These are phyloP conservation scores for Diversispora eburnea DNA, from an alignment of 192 early-diverging fungal species.

Conservation along the genomic window DNA sequence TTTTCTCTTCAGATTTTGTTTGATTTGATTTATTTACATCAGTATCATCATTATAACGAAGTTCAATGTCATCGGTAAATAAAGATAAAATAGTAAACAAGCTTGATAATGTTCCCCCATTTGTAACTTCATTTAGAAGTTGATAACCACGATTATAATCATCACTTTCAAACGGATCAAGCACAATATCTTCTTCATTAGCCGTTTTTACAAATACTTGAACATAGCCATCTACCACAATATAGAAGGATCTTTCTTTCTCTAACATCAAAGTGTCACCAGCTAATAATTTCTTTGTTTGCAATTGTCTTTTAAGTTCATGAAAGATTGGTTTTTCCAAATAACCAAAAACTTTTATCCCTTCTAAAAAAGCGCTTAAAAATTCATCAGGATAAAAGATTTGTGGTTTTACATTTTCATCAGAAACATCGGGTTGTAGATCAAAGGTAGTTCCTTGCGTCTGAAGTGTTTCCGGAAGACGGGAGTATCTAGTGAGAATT, in stretches of 20 bases:
- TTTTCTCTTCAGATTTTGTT: too few relatives aligned
- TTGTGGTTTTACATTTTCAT: conserved; percentile 47
- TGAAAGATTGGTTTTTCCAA: conserved; percentile 95
- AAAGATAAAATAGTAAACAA: conserved; percentile 89
- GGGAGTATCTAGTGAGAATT: conserved; percentile 68
- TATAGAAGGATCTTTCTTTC: conserved; percentile 82
- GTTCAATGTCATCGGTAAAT: conserved; percentile 75
- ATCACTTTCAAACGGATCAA: conserved; percentile 36
- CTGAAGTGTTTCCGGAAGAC: conserved; percentile 51
- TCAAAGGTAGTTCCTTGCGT: conserved; percentile 58
- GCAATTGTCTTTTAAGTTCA: conserved; percentile 88
- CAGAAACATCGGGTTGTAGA: conserved; percentile 66
- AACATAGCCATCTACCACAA: conserved; percentile 93
- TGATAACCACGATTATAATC: conserved; percentile 53
- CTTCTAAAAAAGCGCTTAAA: conserved; percentile 74
- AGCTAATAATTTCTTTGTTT: conserved; percentile 67
- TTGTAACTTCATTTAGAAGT: conserved; percentile 82
- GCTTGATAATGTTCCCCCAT: conserved; percentile 87
- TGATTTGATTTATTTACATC: background rate
- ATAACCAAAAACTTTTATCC: conserved; percentile 95
- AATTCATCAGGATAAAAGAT: conserved; percentile 69
- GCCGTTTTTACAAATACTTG: conserved; percentile 77
- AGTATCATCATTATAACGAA: conserved; percentile 48
- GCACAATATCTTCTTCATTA: conserved; percentile 39
- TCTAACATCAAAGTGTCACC: conserved; percentile 76